Evolutionary conservation across 1,284 basidiomycete species (phyloP).

Genomic region (Jaminaea rosea): DNA sequence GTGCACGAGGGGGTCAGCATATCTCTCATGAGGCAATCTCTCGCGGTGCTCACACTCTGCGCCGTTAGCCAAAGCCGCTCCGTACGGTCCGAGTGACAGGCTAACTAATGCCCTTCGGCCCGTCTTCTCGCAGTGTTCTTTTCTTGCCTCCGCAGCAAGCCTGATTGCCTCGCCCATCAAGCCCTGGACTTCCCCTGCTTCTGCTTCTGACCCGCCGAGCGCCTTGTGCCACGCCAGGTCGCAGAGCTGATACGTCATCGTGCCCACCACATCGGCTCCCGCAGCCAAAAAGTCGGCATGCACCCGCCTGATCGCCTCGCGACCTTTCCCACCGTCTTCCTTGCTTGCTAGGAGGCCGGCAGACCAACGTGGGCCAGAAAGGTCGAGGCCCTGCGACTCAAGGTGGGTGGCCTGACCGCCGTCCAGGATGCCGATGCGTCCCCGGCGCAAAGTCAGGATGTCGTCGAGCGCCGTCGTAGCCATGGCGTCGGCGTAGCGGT

Average conservation of each 20-base stretch:
- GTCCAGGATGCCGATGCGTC: constrained; percentile 25
- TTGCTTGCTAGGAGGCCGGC: constrained; percentile 19
- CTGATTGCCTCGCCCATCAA: constrained; percentile 29
- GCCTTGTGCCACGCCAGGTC: constrained; percentile 15
- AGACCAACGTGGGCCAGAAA: constrained; percentile 30
- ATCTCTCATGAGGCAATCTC: no score
- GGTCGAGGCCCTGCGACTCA: constrained; percentile 27
- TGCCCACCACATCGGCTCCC: constrained; percentile 32
- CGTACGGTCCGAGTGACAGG: constrained; percentile 34
- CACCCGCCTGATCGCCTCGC: constrained; percentile 20
- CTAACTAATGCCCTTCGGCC: constrained; percentile 11
- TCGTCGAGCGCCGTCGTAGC: neutral
- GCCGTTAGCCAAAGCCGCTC: constrained; percentile 29
- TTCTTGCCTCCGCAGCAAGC: constrained; percentile 20
- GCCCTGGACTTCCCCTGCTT: neutral
- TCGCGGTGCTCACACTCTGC: constrained; percentile 14
- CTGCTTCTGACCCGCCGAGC: neutral
- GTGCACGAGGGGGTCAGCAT: no score
- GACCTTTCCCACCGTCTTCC: constrained; percentile 11
- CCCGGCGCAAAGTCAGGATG: neutral
- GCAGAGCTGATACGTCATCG: constrained; percentile 23
- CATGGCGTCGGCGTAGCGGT: no score
- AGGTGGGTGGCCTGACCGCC: constrained; percentile 38
- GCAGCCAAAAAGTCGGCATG: constrained; percentile 32
- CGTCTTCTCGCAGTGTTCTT: constrained; percentile 4